A percentile compares a stretch with the other conserved stretches of the same genome.
Evolutionary conservation across 1,284 basidiomycete species (phyloP).

Genomic region (Tilletia horrida): DNA sequence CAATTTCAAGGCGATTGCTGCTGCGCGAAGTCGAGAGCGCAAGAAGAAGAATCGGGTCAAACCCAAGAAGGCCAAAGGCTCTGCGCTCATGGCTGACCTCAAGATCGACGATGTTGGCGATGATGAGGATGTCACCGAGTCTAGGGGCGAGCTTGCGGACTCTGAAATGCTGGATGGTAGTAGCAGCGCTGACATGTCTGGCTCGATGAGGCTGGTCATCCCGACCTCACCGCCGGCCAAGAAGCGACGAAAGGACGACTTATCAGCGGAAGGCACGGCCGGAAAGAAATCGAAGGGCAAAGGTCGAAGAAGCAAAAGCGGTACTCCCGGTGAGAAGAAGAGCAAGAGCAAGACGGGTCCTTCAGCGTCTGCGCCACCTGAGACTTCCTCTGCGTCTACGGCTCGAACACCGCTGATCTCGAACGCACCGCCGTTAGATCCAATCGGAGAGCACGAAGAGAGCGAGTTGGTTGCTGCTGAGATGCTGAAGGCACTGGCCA

Average conservation of each 20-base stretch:
- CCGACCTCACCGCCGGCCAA: background rate
- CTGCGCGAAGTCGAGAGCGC: constrained; percentile 47
- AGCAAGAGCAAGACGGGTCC: constrained; percentile 18
- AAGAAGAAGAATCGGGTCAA: constrained; percentile 49
- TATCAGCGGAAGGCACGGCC: constrained; percentile 19
- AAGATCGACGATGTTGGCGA: constrained; percentile 52
- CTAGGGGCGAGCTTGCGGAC: constrained; percentile 29
- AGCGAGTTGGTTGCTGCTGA: constrained; percentile 56
- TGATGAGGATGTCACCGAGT: constrained; percentile 35
- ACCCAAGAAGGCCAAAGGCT: constrained; percentile 54
- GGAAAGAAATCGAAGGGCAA: constrained; percentile 23
- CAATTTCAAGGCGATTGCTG: constrained; percentile 49
- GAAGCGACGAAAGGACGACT: constrained; percentile 16
- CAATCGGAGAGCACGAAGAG: constrained; percentile 33
- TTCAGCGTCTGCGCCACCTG: constrained; percentile 1
- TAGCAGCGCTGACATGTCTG: background rate
- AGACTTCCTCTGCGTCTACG: background rate
- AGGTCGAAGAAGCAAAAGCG: constrained; percentile 28
- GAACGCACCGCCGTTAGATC: constrained; percentile 14
- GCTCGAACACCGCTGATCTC: constrained; percentile 16
- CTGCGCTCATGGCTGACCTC: constrained; percentile 52
- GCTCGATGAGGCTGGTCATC: background rate
- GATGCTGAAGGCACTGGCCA: constrained; percentile 54
- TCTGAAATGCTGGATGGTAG: constrained; percentile 15
- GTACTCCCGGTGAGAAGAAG: constrained; percentile 19